Evolutionary conservation across 2,329 filamentous ascomycete genomes (phyloP).

Genomic region (Stagonosporopsis vannaccii): DNA sequence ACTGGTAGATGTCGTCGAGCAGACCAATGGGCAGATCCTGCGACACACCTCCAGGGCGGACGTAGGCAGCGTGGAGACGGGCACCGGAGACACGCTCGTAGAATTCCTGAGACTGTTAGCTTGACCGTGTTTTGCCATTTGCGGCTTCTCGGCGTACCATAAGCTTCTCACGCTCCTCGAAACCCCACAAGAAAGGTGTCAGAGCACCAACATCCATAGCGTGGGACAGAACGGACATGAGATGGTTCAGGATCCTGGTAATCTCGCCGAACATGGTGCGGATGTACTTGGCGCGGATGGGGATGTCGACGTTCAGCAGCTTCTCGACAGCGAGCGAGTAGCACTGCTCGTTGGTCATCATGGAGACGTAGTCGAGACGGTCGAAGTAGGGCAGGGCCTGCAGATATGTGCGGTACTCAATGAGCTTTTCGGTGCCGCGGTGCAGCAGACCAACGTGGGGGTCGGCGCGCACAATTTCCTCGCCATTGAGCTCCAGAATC

Average conservation of each 20-base stretch:
- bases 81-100: constrained; percentile 99
- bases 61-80: constrained; percentile 95
- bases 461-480: constrained; percentile 95
- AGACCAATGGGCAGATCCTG: constrained; percentile 94
- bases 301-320: constrained; percentile 94
- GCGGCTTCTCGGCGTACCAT: constrained; percentile 71
- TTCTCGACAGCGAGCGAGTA: constrained; percentile 97
- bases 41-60: constrained; percentile 93
- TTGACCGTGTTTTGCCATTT: neutral
- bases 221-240: constrained; percentile 97
- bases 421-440: constrained; percentile 98
- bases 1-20: constrained; percentile 98
- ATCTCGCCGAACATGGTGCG: constrained; percentile 95
- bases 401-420: constrained; percentile 99
- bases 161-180: constrained; percentile 99
- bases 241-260: constrained; percentile 91
- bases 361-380: constrained; percentile 97
- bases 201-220: constrained; percentile 98
- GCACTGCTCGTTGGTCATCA: constrained; percentile 99
- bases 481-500: constrained; percentile 96
- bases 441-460: constrained; percentile 97
- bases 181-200: constrained; percentile 98
- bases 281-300: constrained; percentile 95
- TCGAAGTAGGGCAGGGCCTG: constrained; percentile 99
- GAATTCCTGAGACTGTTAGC: constrained; percentile 75